Base-by-base conservation (phyloP, 345 rosid genomes). In the Dipteronia dyeriana region DNA sequence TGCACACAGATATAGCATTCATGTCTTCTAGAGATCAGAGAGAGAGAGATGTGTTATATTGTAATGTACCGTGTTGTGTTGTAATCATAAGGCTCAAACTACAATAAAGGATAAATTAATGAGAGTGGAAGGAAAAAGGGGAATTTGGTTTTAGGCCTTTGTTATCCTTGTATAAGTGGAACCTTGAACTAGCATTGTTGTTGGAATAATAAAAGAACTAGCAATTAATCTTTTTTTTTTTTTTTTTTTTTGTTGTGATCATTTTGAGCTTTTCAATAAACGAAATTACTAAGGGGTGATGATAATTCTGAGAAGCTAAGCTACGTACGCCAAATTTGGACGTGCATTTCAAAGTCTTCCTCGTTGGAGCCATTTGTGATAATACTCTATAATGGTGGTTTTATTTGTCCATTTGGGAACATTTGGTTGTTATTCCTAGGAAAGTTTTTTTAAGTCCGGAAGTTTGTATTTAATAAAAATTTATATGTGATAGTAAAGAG, bases 171-270 rank as follows among this genome's bases (percentile, higher is more conserved):
- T 62, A 62, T 71, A 26, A 11, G 4, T 5, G 16, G 60, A 26
- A 29, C 22, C 51, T 61, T 14, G 38, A 17, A 29, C 20, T 2
- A 23, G 25, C 76, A 62, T 62, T 43, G 76, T 74, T 62, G n/a
- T 74, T 74, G 76, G 69, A 74, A 74, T 74, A 62, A 74, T 63
- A 62, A 63, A 74, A 45, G 45, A 73, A 73, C 19, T 61, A 2
- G 62, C 23, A 61, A 13, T 22, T 22, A 34, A 9, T 41, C 0
- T 9, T 39, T 17, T 53, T 45, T 23, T 69, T 9, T 51, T 1
- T 51, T 51, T 1, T 16, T 13, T 51, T n/a, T n/a, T n/a, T n/a
- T n/a, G 14, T 13, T 3, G 3, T 51, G n/a, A 51, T 14, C n/a
- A 51, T 51, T 51, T 51, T 51, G 19, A 9, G 68, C 76, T 25